These are phyloP conservation scores for Cytidiella melzeri DNA, from an alignment of 768 basidiomycete species.

Conservation along the genomic window DNA sequence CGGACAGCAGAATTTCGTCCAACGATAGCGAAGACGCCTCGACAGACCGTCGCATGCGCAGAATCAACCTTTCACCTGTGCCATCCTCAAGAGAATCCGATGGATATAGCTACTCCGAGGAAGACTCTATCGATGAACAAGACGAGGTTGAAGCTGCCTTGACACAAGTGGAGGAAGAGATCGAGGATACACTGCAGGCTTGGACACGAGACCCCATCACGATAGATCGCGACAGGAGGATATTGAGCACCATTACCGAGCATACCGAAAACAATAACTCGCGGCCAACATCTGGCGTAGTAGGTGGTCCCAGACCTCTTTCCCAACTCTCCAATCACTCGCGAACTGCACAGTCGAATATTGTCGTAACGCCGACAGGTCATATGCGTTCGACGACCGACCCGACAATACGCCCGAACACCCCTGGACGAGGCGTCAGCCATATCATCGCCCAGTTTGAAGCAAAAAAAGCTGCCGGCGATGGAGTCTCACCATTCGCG, in stretches of 20 bases:
- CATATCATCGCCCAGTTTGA: constrained; percentile 76
- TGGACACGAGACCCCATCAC: constrained; percentile 48
- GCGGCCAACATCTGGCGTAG: constrained; percentile 43
- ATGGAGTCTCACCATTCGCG: constrained; percentile 21
- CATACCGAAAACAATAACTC: constrained; percentile 61
- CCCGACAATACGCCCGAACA: constrained; percentile 38
- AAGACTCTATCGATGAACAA: constrained; percentile 38
- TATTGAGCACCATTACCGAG: constrained; percentile 74
- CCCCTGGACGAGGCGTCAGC: constrained; percentile 21
- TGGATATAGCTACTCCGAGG: constrained; percentile 56
- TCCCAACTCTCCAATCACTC: constrained; percentile 30
- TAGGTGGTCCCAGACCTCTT: constrained; percentile 27
- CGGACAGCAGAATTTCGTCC: constrained; percentile 43
- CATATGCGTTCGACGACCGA: constrained; percentile 60
- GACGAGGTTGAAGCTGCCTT: constrained; percentile 65
- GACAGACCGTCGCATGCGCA: constrained; percentile 43
- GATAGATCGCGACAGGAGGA: constrained; percentile 37
- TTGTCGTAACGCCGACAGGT: constrained; percentile 31
- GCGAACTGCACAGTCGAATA: constrained; percentile 41
- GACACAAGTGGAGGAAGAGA: constrained; percentile 58
- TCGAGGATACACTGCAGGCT: constrained; percentile 54
- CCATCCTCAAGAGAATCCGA: constrained; percentile 48
- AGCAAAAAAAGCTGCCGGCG: constrained; percentile 35
- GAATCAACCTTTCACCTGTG: constrained; percentile 49
- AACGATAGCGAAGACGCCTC: constrained; percentile 40